Base-by-base conservation (phyloP, 352 stramenopile genomes). In the Phytophthora agathidicida region DNA sequence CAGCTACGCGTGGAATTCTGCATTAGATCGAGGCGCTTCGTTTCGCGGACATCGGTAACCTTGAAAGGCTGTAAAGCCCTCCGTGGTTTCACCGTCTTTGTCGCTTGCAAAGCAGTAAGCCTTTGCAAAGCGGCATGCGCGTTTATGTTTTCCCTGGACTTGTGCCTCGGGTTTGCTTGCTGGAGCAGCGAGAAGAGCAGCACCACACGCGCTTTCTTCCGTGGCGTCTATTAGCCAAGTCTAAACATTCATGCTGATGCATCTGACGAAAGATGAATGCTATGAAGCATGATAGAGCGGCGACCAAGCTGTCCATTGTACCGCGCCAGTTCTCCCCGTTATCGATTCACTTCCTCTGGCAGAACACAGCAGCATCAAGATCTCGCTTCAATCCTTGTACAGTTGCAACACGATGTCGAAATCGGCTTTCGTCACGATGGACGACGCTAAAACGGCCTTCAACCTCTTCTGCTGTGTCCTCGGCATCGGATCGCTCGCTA, bases 391-490 rank as follows among this genome's bases (percentile, higher is more conserved):
- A 11, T 11, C 33, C 16, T 9, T 10, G 1, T 22, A 23, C 43
- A 16, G 33, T 22, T 7, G 22, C 22, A 32, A 13, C 16, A 42
- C 27, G 5, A 41, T 50, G 10, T 6, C 35, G 7, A 47, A 19
- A 26, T 26, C 30, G 35, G 14, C 27, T n/a, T 46, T 59, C 36
- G 20, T 60, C 22, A 60, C 38, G 16, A 60, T 38, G 28, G 51
- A 52, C 20, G 41, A 52, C 11, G 35, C 56, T 24, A 65, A 65
- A 47, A 47, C 56, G n/a, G 51, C 56, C 22, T 65, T 65, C 31
- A 65, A 65, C 47, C 56, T 65, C 24, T 65, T 65, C 24, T 65
- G 47, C 24, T 65, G 56, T 20, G 56, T 65, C 20, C 60, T 46
- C n/a, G 56, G 56, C 20, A 60, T 65, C 30, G 56, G 56, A 2